phyloP scores from a whole-genome alignment of 2,329 filamentous ascomycete genomes.

The Colletotrichum musicola region DNA sequence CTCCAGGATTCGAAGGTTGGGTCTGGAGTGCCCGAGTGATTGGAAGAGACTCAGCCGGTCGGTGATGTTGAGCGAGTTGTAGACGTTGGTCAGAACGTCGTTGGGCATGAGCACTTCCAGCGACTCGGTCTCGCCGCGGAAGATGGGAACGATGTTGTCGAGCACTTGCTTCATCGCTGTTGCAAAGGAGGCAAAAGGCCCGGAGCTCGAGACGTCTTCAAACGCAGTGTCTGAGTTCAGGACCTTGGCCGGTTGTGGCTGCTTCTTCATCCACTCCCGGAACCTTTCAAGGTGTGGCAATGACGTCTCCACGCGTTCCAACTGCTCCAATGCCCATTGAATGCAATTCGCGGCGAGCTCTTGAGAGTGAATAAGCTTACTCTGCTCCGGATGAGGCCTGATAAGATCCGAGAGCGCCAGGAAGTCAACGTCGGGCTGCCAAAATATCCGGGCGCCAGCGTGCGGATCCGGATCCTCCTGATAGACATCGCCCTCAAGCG shows the following conservation, averaged over 20 bases:
- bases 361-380: not conserved
- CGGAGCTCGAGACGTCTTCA: conserved; percentile 8
- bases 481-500: conserved; percentile 1
- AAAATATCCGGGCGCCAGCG: conserved; percentile 19
- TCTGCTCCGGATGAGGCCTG: not conserved
- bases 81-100: conserved; percentile 25
- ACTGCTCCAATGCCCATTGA: not conserved
- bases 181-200: not conserved
- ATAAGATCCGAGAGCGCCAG: conserved; percentile 1
- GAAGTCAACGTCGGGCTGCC: conserved; percentile 29
- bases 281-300: conserved; percentile 2
- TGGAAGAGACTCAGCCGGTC: not conserved
- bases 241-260: not conserved
- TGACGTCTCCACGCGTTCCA: not conserved
- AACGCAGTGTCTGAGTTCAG: not conserved
- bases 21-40: conserved; percentile 43
- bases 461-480: conserved; percentile 15
- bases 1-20: conserved; percentile 50
- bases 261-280: conserved; percentile 4
- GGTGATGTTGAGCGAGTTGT: conserved; percentile 4
- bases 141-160: conserved; percentile 40
- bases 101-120: conserved; percentile 48
- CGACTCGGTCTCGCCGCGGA: conserved; percentile 43
- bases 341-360: conserved; percentile 6
- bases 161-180: not conserved